Percentiles rank a stretch among this genome's conserved stretches.
Evolutionary conservation across 2,329 filamentous ascomycete species (phyloP).

Genomic region (Penicillium sp.): DNA sequence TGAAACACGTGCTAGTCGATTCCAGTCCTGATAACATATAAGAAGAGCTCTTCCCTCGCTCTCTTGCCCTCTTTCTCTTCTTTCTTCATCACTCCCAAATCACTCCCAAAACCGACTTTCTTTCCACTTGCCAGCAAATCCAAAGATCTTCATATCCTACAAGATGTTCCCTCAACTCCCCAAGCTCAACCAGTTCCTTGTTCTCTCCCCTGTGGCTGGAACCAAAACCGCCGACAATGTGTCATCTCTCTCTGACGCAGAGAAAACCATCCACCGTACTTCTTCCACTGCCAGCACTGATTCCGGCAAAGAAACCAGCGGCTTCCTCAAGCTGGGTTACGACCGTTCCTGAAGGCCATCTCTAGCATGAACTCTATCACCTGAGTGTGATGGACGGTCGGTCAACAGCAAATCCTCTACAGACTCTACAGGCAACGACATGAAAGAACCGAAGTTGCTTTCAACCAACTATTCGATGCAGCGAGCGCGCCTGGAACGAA

Average conservation of each 20-base stretch:
- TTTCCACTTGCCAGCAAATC: neutral
- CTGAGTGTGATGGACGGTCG: neutral
- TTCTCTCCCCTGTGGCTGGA: constrained; percentile 9
- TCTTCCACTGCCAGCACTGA: constrained; percentile 13
- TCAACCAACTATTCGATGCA: neutral
- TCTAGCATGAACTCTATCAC: neutral
- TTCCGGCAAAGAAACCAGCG: neutral
- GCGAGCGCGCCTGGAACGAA: neutral
- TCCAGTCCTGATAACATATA: neutral
- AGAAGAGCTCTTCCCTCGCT: no score
- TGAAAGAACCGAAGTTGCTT: neutral
- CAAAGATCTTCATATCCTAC: neutral
- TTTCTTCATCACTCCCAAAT: neutral
- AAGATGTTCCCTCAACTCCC: constrained; percentile 13
- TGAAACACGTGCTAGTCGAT: constrained; percentile 4
- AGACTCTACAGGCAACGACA: neutral
- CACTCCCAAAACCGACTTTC: neutral
- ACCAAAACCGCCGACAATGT: constrained; percentile 3
- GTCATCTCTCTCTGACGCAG: neutral
- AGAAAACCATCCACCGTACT: constrained; percentile 6
- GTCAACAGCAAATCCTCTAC: neutral
- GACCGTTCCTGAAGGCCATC: constrained; percentile 9
- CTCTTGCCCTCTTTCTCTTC: neutral
- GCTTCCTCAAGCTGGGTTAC: constrained; percentile 14
- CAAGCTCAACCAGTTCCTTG: constrained; percentile 14